These are phyloP conservation scores for Chionographis japonica DNA, from an alignment of 106 monocot genomes.

Conservation along the genomic window DNA sequence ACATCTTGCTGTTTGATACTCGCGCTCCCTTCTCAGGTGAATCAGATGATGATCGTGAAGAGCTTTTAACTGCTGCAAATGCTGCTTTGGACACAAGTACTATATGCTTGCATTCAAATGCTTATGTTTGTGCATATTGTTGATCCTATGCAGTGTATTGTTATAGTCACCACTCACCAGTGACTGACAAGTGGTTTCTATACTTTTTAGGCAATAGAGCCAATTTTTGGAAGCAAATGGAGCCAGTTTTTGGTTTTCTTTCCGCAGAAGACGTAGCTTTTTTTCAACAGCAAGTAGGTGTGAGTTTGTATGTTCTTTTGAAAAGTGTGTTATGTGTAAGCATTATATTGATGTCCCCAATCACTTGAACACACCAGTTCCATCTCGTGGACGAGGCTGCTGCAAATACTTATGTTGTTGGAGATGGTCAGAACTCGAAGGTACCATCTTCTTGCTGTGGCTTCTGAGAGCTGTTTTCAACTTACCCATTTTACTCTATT, in stretches of 20 bases:
- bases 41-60: slow-evolving; percentile 62
- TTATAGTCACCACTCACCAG: no score
- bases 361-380: slow-evolving; percentile 15
- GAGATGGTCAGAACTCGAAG: slow-evolving; percentile 22
- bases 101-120: slow-evolving; percentile 4
- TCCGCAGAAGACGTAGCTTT: slow-evolving; percentile 36
- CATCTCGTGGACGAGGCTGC: slow-evolving; percentile 16
- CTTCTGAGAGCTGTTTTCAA: background rate
- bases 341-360: background rate
- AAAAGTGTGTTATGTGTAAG: background rate
- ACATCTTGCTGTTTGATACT: background rate
- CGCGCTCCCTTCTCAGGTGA: slow-evolving; percentile 29
- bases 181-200: no score
- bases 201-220: background rate
- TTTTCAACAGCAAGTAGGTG: slow-evolving; percentile 37
- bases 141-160: no score
- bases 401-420: slow-evolving; percentile 8
- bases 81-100: slow-evolving; percentile 45
- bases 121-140: background rate
- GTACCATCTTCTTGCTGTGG: slow-evolving; percentile 2
- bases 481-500: background rate
- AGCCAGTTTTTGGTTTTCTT: slow-evolving; percentile 39
- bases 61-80: slow-evolving; percentile 65
- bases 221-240: slow-evolving; percentile 36
- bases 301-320: background rate